A percentile compares a stretch with the other conserved stretches of the same genome.
phyloP scores from a whole-genome alignment of 352 stramenopile species.

The Phytophthora chlamydospora region DNA sequence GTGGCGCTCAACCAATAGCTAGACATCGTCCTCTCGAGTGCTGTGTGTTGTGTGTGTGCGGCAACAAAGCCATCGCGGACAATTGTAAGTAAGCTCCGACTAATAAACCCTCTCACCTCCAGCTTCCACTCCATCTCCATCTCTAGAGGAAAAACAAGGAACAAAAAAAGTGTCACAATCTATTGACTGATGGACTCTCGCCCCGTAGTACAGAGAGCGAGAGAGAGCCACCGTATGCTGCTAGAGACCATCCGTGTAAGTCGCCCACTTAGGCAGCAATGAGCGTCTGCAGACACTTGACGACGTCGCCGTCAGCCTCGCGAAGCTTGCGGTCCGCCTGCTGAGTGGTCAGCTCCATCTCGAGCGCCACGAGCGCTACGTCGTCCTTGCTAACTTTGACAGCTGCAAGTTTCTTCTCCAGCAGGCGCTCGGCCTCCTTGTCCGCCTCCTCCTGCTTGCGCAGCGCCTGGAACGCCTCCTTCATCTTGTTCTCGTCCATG shows the following conservation, averaged over 20 bases:
- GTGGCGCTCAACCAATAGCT: conserved; percentile 8
- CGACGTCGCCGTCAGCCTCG: conserved; percentile 75
- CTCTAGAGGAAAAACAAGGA: too few species aligned
- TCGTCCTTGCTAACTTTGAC: conserved; percentile 88
- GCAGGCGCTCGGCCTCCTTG: conserved; percentile 77
- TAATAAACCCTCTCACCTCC: conserved; percentile 12
- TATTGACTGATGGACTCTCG: conserved; percentile 19
- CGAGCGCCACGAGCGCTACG: conserved; percentile 72
- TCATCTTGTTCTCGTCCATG: conserved; percentile 92
- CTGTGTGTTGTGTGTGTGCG: conserved; percentile 8
- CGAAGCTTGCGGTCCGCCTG: conserved; percentile 85
- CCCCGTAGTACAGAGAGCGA: too few species aligned
- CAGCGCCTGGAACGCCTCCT: conserved; percentile 75
- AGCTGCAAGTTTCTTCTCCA: conserved; percentile 80
- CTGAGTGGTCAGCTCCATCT: conserved; percentile 81
- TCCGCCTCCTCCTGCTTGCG: conserved; percentile 84
- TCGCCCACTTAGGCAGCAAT: conserved; percentile 34
- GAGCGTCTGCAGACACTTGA: conserved; percentile 71
- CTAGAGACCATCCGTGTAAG: too few species aligned
- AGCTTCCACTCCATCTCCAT: not conserved
- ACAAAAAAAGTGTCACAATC: conserved; percentile 25
- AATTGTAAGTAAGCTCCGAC: not conserved
- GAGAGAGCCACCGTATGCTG: too few species aligned
- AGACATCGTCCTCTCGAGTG: conserved; percentile 5
- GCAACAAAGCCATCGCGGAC: not conserved